These are phyloP conservation scores for Wickerhamomyces xylosicus DNA, from an alignment of 805 yeast species.

Conservation along the genomic window DNA sequence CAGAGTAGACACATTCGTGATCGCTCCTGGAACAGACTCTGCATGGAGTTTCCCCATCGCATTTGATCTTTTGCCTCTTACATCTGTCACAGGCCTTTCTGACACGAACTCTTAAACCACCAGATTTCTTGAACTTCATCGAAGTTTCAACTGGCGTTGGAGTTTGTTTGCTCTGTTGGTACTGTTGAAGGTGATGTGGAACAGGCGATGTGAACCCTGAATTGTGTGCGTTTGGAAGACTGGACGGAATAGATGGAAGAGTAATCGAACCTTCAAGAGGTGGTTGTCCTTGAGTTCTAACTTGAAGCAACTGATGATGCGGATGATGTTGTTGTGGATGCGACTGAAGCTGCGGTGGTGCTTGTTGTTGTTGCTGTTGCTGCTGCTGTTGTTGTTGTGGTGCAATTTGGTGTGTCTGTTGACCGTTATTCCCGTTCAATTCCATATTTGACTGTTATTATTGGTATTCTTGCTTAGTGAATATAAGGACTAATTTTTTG, in stretches of 20 bases:
- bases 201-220: background rate
- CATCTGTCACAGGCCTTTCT: conserved; percentile 48
- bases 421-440: no score
- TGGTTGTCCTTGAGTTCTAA: background rate
- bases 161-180: background rate
- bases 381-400: conserved; percentile 12
- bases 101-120: conserved; percentile 23
- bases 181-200: background rate
- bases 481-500: no score
- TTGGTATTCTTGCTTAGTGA: no score
- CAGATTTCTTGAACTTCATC: background rate
- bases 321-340: conserved; percentile 1
- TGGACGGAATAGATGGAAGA: background rate
- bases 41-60: conserved; percentile 46
- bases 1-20: conserved; percentile 7
- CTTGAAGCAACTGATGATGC: background rate
- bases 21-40: conserved; percentile 25
- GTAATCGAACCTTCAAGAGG: background rate
- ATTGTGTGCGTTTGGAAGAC: no score
- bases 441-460: no score
- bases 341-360: conserved; percentile 1
- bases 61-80: conserved; percentile 44
- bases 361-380: conserved; percentile 9
- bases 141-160: background rate
- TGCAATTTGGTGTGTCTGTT: no score